Base-by-base conservation (phyloP, 2,329 filamentous ascomycete genomes). In the Alternaria sp. region DNA sequence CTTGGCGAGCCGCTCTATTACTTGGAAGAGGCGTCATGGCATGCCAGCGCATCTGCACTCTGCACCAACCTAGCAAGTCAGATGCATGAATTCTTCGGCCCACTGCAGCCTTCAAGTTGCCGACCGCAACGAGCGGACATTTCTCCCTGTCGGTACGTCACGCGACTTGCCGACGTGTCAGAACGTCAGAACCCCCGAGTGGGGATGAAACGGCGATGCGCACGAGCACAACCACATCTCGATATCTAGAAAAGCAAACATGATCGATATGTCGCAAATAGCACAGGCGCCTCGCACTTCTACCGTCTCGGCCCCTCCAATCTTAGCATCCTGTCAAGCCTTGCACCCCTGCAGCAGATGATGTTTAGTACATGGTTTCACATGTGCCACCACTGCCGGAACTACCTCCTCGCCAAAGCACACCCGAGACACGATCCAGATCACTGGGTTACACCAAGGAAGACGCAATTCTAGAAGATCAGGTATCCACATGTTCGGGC, bases 1-100 rank as follows among this genome's bases (percentile, higher is more conserved):
- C 60, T 65, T 64, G 60, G 58, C 62, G 46, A 54, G 58, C 41
- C 49, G 24, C 41, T 42, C 28, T 31, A 31, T 36, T 40, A 29
- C 59, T 61, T 49, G 42, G 42, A 46, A 34, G 26, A 60, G 41
- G 24, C 54, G 61, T 58, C 59, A 49, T 54, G 51, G 45, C 41
- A 41, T 60, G 62, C 66, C 62, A 67, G 51, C 63, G 55, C 56
- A 63, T 63, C 50, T 52, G 33, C 42, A 9, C 23, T 31, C 29
- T 49, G 33, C 51, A 17, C 23, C 40, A 14, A 51, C 31, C 36
- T 26, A 48, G 41, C 58, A 34, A 40, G 13, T 29, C 23, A 40
- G 33, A 31, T 33, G 51, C 40, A 14, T 50, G 26, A 13, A 34
- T 39, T 33, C 39, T 33, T 34, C 28, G 39, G 44, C 42, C 23